These are phyloP conservation scores for Erysimum cheiri DNA, from an alignment of 441 rosid genomes.

Conservation along the genomic window DNA sequence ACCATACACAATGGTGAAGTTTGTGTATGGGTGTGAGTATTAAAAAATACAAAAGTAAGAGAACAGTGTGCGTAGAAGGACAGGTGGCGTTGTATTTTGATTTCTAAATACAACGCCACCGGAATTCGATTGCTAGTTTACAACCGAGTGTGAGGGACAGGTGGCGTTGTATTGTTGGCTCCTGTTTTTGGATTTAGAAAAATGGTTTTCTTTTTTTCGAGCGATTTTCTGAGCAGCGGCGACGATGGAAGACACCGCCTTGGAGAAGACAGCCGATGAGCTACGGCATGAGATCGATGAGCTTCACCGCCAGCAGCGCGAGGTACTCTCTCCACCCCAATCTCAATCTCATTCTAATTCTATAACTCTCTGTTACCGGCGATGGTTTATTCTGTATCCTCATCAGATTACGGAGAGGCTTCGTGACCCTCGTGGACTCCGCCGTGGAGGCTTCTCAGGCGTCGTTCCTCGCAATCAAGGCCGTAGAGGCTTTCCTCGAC, in stretches of 20 bases:
- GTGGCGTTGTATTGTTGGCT: no score
- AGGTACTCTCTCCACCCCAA: slow-evolving; percentile 50
- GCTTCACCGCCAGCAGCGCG: slow-evolving; percentile 93
- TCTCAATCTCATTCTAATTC: background rate
- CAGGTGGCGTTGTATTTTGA: no score
- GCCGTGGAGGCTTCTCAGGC: slow-evolving; percentile 66
- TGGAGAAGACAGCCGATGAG: slow-evolving; percentile 79
- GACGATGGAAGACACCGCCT: slow-evolving; percentile 66
- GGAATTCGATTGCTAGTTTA: no score
- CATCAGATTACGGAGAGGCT: slow-evolving; percentile 85
- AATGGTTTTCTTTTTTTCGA: no score
- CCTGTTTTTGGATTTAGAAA: no score
- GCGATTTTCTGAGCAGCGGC: slow-evolving; percentile 30
- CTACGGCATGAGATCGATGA: slow-evolving; percentile 90
- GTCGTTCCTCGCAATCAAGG: slow-evolving; percentile 71
- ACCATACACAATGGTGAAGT: no score
- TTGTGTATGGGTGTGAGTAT: no score
- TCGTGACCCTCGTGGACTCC: slow-evolving; percentile 93
- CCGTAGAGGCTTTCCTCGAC: slow-evolving; percentile 66
- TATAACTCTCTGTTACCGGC: background rate
- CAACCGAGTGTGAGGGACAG: no score
- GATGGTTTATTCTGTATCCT: background rate
- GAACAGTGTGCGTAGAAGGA: no score
- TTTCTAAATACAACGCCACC: no score
- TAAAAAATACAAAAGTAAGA: no score